These are phyloP conservation scores for Arabis alpina DNA, from an alignment of 345 rosid genomes.

Conservation along the genomic window DNA sequence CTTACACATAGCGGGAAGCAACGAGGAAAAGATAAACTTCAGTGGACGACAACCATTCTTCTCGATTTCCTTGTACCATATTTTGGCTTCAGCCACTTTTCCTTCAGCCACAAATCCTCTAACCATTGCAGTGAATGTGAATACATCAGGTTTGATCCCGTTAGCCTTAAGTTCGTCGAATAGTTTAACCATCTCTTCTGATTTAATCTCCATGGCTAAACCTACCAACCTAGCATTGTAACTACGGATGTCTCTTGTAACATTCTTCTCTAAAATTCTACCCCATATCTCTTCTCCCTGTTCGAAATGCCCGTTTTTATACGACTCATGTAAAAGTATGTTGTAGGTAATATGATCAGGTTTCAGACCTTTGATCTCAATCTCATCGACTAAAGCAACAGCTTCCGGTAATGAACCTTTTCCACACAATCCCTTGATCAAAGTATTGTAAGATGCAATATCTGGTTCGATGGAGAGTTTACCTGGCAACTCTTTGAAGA, in stretches of 20 bases:
- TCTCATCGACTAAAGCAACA: slow-evolving; percentile 52
- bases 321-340: slow-evolving; percentile 55
- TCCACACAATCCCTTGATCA: slow-evolving; percentile 61
- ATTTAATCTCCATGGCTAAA: slow-evolving; percentile 48
- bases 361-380: slow-evolving; percentile 57
- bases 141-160: slow-evolving; percentile 49
- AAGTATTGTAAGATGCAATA: slow-evolving; percentile 56
- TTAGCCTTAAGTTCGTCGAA: slow-evolving; percentile 50
- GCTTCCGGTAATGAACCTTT: slow-evolving; percentile 57
- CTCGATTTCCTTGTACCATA: slow-evolving; percentile 54
- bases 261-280: slow-evolving; percentile 52
- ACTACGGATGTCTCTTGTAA: slow-evolving; percentile 56
- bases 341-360: slow-evolving; percentile 62
- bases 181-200: slow-evolving; percentile 51
- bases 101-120: slow-evolving; percentile 56
- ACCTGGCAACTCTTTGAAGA: slow-evolving; percentile 53
- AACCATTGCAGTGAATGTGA: slow-evolving; percentile 57
- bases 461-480: slow-evolving; percentile 59
- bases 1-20: slow-evolving; percentile 56
- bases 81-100: slow-evolving; percentile 52
- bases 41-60: slow-evolving; percentile 40
- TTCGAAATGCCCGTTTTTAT: slow-evolving; percentile 47
- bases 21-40: slow-evolving; percentile 41
- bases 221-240: slow-evolving; percentile 64
- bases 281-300: slow-evolving; percentile 69